Conservation (phyloP, 2,329 filamentous ascomycete genomes). For the Aspergillus pseudoviridinutans region DNA sequence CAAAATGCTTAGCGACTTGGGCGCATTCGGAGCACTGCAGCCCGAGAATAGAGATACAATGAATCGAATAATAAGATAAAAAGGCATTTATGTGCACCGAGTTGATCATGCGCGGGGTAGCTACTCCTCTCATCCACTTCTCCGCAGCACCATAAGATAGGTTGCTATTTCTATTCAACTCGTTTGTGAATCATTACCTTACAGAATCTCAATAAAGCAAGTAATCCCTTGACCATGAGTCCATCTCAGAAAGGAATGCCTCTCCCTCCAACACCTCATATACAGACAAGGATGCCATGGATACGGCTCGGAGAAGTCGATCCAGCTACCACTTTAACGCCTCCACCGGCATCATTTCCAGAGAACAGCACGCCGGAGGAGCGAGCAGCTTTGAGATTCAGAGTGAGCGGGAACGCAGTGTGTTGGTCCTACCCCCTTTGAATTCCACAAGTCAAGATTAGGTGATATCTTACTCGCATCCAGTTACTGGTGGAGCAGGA, state of each 20-base stretch:
- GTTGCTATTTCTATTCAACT: not conserved
- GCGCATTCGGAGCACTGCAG: not conserved
- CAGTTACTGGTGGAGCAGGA: slow-evolving; percentile 65
- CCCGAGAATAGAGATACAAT: not conserved
- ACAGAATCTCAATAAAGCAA: not conserved
- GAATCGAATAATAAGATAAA: not conserved
- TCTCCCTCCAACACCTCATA: not conserved
- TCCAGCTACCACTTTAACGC: slow-evolving; percentile 19
- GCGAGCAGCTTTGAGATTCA: slow-evolving; percentile 27
- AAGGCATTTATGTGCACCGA: not conserved
- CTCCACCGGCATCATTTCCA: slow-evolving; percentile 22
- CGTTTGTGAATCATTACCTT: not conserved
- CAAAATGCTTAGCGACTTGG: not conserved
- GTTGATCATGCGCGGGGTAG: not conserved
- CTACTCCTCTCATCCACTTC: not conserved
- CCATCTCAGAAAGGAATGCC: not conserved
- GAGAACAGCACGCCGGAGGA: slow-evolving; percentile 18
- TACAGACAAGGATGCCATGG: slow-evolving; percentile 15
- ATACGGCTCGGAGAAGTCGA: slow-evolving; percentile 21
- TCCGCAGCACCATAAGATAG: not conserved
- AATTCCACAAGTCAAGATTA: not conserved
- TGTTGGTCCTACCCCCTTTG: slow-evolving; percentile 13
- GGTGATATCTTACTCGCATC: not conserved
- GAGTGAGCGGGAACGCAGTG: slow-evolving; percentile 27
- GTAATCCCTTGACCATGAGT: not conserved